Percentiles rank a stretch among this genome's conserved stretches.
Evolutionary conservation across 768 basidiomycete genomes (phyloP).

Genomic region (Suillus decipiens): DNA sequence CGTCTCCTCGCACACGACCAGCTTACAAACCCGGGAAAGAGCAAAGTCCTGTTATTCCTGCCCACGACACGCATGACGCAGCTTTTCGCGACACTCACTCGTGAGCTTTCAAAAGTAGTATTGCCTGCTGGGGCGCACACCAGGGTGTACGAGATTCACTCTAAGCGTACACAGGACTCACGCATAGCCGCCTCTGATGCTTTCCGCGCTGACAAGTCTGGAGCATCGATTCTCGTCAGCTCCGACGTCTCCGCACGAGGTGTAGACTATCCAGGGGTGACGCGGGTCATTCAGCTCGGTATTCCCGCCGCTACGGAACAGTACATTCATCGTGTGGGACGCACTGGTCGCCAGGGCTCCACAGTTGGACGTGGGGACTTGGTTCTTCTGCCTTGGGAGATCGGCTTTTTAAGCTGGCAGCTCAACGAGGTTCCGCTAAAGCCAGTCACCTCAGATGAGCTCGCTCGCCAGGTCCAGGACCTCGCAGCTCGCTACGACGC

Average conservation of each 20-base stretch:
- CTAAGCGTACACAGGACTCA: conserved; percentile 60
- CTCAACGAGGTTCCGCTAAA: conserved; percentile 72
- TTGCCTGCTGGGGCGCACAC: conserved; percentile 57
- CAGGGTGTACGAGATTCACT: conserved; percentile 79
- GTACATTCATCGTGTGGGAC: conserved; percentile 85
- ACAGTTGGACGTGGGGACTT: conserved; percentile 73
- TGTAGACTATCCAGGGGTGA: conserved; percentile 87
- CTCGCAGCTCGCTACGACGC: conserved; percentile 53
- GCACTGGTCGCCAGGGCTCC: conserved; percentile 72
- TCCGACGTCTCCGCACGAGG: conserved; percentile 91
- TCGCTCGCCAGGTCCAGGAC: conserved; percentile 44
- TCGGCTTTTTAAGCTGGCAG: conserved; percentile 61
- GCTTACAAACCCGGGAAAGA: conserved; percentile 59
- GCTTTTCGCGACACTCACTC: conserved; percentile 66
- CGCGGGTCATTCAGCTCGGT: conserved; percentile 90
- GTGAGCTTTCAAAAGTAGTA: conserved; percentile 41
- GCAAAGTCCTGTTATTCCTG: conserved; percentile 83
- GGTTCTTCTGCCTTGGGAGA: conserved; percentile 79
- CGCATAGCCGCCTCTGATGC: conserved; percentile 57
- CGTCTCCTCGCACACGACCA: conserved; percentile 89
- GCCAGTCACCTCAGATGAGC: conserved; percentile 49
- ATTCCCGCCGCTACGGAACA: conserved; percentile 67
- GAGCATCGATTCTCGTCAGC: conserved; percentile 68
- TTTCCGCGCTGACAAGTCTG: conserved; percentile 47
- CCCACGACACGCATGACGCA: conserved; percentile 85